Percentiles rank a stretch among this genome's conserved stretches.
Conservation (phyloP, 2,329 filamentous ascomycete genomes). For the Nigrograna mackinnonii region DNA sequence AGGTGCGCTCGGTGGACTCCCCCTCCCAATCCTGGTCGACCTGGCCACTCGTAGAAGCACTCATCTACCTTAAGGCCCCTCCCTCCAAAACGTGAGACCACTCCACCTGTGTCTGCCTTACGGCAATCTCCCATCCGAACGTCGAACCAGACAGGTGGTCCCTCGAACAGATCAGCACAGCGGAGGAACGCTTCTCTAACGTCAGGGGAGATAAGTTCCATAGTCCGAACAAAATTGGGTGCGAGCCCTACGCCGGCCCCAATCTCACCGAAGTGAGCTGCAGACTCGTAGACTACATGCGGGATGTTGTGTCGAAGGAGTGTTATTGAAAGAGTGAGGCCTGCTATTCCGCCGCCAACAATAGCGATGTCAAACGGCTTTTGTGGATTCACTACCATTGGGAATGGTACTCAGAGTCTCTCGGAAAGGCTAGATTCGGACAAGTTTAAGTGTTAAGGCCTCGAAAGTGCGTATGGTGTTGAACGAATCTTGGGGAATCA, state of each 20-base stretch:
- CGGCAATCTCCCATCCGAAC: slow-evolving; percentile 26
- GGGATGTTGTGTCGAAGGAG: slow-evolving; percentile 49
- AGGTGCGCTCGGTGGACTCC: slow-evolving; percentile 54
- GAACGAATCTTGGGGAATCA: too few relatives aligned
- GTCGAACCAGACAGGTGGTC: slow-evolving; percentile 19
- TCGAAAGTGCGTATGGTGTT: too few relatives aligned
- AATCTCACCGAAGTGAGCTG: slow-evolving; percentile 58
- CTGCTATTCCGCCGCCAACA: slow-evolving; percentile 63
- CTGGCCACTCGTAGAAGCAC: slow-evolving; percentile 24
- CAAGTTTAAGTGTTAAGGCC: too few relatives aligned
- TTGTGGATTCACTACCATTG: too few relatives aligned
- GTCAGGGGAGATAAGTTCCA: slow-evolving; percentile 45
- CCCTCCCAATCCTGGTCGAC: slow-evolving; percentile 27
- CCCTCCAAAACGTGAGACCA: slow-evolving; percentile 14
- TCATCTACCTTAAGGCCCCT: slow-evolving; percentile 16
- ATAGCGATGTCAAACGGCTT: slow-evolving; percentile 55
- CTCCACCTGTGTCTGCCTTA: slow-evolving; percentile 13
- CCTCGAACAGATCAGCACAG: slow-evolving; percentile 1
- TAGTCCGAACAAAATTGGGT: slow-evolving; percentile 32
- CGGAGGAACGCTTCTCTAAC: slow-evolving; percentile 23
- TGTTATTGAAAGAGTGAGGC: slow-evolving; percentile 56
- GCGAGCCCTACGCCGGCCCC: slow-evolving; percentile 60
- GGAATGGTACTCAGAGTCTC: too few relatives aligned
- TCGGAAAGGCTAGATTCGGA: too few relatives aligned
- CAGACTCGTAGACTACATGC: slow-evolving; percentile 60